Conservation (phyloP, 139 green algal genomes). For the Asterochloris erici region DNA sequence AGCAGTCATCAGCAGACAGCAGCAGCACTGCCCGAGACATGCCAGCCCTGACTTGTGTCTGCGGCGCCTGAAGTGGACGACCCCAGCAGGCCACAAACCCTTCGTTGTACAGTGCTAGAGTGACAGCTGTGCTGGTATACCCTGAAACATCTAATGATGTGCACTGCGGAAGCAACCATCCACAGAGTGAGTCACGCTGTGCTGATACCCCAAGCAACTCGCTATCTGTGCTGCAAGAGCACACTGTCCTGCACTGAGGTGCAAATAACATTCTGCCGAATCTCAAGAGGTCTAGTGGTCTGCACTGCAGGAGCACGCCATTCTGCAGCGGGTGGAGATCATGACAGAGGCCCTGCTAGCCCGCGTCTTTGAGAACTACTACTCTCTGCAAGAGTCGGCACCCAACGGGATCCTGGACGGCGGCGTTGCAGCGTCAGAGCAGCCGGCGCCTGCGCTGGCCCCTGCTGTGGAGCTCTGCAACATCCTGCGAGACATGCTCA, state of each 20-base stretch:
- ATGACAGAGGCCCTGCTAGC: slow-evolving; percentile 41
- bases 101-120: not conserved
- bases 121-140: not conserved
- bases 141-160: too few species aligned
- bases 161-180: too few species aligned
- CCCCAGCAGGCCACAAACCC: not conserved
- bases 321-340: slow-evolving; percentile 33
- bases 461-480: slow-evolving; percentile 43
- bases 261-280: not conserved
- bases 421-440: slow-evolving; percentile 21
- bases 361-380: slow-evolving; percentile 52
- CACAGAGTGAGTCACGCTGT: not conserved
- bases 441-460: slow-evolving; percentile 31
- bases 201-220: not conserved
- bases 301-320: slow-evolving; percentile 30
- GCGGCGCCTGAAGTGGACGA: too few species aligned
- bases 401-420: slow-evolving; percentile 39
- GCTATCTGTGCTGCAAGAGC: too few species aligned
- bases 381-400: slow-evolving; percentile 31
- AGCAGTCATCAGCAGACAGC: too few species aligned
- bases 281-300: not conserved
- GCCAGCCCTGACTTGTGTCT: too few species aligned
- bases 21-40: too few species aligned
- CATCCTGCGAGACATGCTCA: slow-evolving; percentile 31
- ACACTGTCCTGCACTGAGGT: too few species aligned